Evolutionary conservation across 2,329 filamentous ascomycete species (phyloP).

Genomic region (Clonostachys sp.): DNA sequence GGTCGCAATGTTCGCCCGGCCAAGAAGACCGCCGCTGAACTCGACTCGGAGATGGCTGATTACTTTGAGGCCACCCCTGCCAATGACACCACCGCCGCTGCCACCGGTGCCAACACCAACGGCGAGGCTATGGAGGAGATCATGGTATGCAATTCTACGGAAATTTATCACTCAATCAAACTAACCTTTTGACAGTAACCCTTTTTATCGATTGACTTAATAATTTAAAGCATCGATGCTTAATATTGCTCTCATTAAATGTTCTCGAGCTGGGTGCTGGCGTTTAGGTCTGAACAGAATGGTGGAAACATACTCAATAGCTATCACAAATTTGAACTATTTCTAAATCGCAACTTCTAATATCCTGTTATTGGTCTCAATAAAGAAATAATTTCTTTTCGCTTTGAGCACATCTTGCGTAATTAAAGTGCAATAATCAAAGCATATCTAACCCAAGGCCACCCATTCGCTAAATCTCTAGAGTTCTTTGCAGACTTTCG

Average conservation of each 20-base stretch:
- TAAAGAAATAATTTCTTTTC: not conserved
- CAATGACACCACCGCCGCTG: conserved; percentile 38
- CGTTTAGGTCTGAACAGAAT: too few relatives aligned
- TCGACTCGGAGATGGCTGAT: conserved; percentile 96
- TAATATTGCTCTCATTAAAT: not conserved
- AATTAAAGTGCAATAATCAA: not conserved
- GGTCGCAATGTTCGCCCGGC: conserved; percentile 59
- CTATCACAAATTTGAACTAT: too few relatives aligned
- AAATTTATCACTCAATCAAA: too few relatives aligned
- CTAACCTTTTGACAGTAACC: not conserved
- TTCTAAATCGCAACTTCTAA: not conserved
- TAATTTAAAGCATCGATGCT: not conserved
- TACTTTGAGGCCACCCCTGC: conserved; percentile 66
- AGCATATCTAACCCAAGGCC: too few relatives aligned
- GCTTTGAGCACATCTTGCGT: not conserved
- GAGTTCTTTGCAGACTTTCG: too few relatives aligned
- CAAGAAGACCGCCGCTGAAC: conserved; percentile 90
- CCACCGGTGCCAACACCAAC: conserved; percentile 29
- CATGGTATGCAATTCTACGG: conserved; percentile 24
- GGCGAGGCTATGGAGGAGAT: conserved; percentile 66
- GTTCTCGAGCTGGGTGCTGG: too few relatives aligned
- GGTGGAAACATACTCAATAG: too few relatives aligned
- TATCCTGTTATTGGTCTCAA: not conserved
- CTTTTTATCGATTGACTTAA: not conserved
- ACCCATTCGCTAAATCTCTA: too few relatives aligned